Conservation (phyloP, 169 alveolate genomes). For the Eimeria tenella region DNA sequence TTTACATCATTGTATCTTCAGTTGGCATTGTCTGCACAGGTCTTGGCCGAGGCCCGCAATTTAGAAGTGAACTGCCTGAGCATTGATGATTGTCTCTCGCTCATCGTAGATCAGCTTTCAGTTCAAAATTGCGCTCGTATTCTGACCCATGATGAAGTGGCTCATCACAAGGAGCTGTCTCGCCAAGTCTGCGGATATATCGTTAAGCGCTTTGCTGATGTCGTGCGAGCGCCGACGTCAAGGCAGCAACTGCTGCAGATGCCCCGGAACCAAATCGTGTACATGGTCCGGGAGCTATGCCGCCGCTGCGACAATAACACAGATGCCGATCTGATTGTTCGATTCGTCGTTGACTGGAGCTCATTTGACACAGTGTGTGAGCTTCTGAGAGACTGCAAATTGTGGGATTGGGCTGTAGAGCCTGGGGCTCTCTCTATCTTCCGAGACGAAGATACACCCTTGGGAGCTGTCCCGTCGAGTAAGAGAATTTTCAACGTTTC, state of each 20-base stretch:
- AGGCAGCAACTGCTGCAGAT: constrained; percentile 73
- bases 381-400: constrained; percentile 71
- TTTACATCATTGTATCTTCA: background rate
- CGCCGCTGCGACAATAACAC: constrained; percentile 71
- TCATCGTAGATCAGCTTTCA: constrained; percentile 71
- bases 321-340: constrained; percentile 67
- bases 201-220: constrained; percentile 75
- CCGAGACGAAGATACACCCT: constrained; percentile 56
- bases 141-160: constrained; percentile 72
- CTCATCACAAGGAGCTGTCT: constrained; percentile 68
- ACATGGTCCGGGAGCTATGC: constrained; percentile 73
- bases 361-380: constrained; percentile 72
- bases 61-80: constrained; percentile 62
- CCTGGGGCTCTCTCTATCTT: constrained; percentile 68
- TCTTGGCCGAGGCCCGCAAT: constrained; percentile 68
- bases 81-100: constrained; percentile 70
- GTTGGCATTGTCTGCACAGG: constrained; percentile 27
- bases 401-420: constrained; percentile 73
- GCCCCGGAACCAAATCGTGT: constrained; percentile 73
- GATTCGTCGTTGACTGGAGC: constrained; percentile 77
- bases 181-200: constrained; percentile 70
- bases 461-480: constrained; percentile 27
- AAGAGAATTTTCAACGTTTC: background rate
- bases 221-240: constrained; percentile 60
- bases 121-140: constrained; percentile 72